Percentiles rank a stretch among this genome's conserved stretches.
phyloP scores from a whole-genome alignment of 805 yeast genomes.

The Blastobotrys peoriensis region DNA sequence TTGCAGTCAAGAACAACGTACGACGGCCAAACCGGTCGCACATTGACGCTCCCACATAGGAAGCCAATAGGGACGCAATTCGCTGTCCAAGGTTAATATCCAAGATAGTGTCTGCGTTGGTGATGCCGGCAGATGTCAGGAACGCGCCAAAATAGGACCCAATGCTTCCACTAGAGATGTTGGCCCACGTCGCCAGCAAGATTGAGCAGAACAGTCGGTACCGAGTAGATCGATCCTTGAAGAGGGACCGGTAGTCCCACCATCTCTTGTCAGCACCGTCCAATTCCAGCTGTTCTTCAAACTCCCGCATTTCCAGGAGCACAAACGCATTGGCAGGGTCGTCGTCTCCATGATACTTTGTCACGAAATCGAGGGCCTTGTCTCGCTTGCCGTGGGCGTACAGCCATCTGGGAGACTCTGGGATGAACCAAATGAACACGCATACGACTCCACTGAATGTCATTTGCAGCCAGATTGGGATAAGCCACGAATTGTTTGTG shows the following conservation, averaged over 20 bases:
- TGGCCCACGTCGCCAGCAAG: slow-evolving; percentile 9
- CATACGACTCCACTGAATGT: slow-evolving; percentile 5
- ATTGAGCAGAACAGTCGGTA: slow-evolving; percentile 11
- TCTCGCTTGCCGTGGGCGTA: slow-evolving; percentile 50
- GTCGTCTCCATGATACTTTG: slow-evolving; percentile 15
- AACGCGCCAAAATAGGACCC: slow-evolving; percentile 9
- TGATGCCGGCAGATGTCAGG: slow-evolving; percentile 10
- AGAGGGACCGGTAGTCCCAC: slow-evolving; percentile 14
- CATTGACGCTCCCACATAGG: slow-evolving; percentile 17
- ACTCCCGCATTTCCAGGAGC: slow-evolving; percentile 15
- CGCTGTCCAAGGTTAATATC: slow-evolving; percentile 9
- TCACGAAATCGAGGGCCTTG: slow-evolving; percentile 2
- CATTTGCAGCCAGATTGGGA: slow-evolving; percentile 15
- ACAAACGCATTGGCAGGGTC: slow-evolving; percentile 10
- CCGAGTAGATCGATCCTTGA: slow-evolving; percentile 9
- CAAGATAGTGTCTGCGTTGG: slow-evolving; percentile 6
- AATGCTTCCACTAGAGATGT: slow-evolving; percentile 8
- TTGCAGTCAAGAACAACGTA: slow-evolving; percentile 20
- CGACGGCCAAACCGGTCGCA: slow-evolving; percentile 25
- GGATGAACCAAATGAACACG: slow-evolving; percentile 37
- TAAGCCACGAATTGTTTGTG: slow-evolving; percentile 11
- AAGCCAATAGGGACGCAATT: slow-evolving; percentile 2
- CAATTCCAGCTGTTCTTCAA: slow-evolving; percentile 10
- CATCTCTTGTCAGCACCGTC: slow-evolving; percentile 10
- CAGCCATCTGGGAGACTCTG: slow-evolving; percentile 71